These are phyloP conservation scores for Dactylella cylindrospora DNA, from an alignment of 2,329 filamentous ascomycete species.

Conservation along the genomic window DNA sequence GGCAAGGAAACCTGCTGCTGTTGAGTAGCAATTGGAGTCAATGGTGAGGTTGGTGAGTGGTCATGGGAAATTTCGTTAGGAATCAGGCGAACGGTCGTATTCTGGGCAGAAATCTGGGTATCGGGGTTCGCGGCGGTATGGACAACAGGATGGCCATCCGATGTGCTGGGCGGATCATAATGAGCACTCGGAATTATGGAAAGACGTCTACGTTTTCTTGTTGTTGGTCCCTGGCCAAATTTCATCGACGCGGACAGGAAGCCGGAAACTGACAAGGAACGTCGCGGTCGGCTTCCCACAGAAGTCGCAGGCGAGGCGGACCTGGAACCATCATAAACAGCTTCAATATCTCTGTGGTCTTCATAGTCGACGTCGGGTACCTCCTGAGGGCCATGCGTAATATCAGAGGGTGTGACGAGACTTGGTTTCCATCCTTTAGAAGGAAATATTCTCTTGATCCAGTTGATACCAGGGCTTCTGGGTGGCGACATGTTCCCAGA, in stretches of 20 bases:
- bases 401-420: conserved; percentile 34
- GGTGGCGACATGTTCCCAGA: conserved; percentile 41
- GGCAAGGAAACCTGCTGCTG: conserved; percentile 22
- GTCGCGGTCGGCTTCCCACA: conserved; percentile 30
- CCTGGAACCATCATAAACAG: conserved; percentile 32
- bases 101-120: conserved; percentile 13
- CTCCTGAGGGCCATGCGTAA: conserved; percentile 30
- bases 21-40: conserved; percentile 32
- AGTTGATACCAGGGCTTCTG: conserved; percentile 27
- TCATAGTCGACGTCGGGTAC: conserved; percentile 37
- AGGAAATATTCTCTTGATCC: conserved; percentile 43
- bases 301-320: conserved; percentile 28
- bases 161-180: conserved; percentile 34
- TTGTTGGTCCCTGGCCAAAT: conserved; percentile 35
- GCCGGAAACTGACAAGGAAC: conserved; percentile 36
- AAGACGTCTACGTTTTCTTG: conserved; percentile 37
- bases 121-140: conserved; percentile 12
- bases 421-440: conserved; percentile 32
- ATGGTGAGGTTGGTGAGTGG: conserved; percentile 23
- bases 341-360: conserved; percentile 29
- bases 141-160: conserved; percentile 24
- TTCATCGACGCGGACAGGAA: conserved; percentile 39
- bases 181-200: conserved; percentile 42
- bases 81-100: conserved; percentile 33
- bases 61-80: conserved; percentile 29